These are phyloP conservation scores for Neurospora crassa DNA, from an alignment of 2,329 filamentous ascomycete species.

Conservation along the genomic window DNA sequence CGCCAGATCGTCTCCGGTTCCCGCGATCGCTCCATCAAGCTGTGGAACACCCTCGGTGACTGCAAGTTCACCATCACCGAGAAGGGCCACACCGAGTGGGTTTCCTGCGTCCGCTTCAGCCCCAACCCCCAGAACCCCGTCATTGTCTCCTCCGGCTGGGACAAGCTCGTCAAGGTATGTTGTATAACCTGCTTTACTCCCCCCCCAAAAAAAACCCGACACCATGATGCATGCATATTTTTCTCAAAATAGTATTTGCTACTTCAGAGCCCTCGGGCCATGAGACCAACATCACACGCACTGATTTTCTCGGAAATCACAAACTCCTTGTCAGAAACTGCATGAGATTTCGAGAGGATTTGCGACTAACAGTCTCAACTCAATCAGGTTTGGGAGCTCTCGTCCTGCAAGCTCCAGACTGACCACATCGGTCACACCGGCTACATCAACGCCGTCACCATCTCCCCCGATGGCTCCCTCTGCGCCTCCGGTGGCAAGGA, in stretches of 20 bases:
- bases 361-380: constrained; percentile 18
- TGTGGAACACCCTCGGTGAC: constrained; percentile 99
- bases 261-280: constrained; percentile 97
- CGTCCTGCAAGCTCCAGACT: constrained; percentile 98
- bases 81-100: constrained; percentile 99
- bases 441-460: constrained; percentile 99
- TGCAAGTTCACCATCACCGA: constrained; percentile 99
- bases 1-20: constrained; percentile 99
- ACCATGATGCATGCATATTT: constrained; percentile 73
- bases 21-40: constrained; percentile 97
- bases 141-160: constrained; percentile 97
- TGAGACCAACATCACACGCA: constrained; percentile 91
- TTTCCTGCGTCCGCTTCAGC: constrained; percentile 98
- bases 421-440: constrained; percentile 99
- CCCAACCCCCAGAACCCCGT: constrained; percentile 99
- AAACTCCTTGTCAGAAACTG: not conserved
- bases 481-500: constrained; percentile 99
- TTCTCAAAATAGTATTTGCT: constrained; percentile 92
- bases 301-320: constrained; percentile 49
- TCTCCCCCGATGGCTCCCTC: constrained; percentile 97
- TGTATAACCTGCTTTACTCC: constrained; percentile 3
- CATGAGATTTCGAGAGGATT: constrained; percentile 5
- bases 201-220: constrained; percentile 21
- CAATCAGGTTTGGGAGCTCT: constrained; percentile 95
- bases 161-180: constrained; percentile 99